Percentiles rank a stretch among this genome's conserved stretches.
Conservation (phyloP, 495 filamentous ascomycete species). For the Tuber brumale region DNA sequence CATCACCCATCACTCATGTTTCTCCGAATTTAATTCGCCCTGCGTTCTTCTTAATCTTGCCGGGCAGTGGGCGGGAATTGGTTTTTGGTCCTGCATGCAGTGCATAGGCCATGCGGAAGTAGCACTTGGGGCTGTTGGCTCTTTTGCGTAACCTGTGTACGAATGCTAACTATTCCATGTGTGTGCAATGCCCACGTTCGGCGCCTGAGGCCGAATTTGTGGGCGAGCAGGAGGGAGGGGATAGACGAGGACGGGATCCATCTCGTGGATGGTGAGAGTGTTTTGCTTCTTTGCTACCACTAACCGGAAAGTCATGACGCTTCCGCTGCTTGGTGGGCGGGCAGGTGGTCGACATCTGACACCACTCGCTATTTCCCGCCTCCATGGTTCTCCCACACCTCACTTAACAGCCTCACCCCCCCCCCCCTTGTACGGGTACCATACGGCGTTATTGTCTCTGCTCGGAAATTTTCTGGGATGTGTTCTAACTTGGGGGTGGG, state of each 20-base stretch:
- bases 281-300: constrained; percentile 16
- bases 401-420: constrained; percentile 29
- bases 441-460: constrained; percentile 8
- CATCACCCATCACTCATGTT: background rate
- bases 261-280: constrained; percentile 12
- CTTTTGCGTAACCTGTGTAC: constrained; percentile 16
- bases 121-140: constrained; percentile 11
- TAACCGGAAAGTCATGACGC: background rate
- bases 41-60: background rate
- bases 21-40: background rate
- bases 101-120: constrained; percentile 17
- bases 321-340: constrained; percentile 25
- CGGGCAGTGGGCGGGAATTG: constrained; percentile 7
- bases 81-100: constrained; percentile 24
- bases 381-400: constrained; percentile 39
- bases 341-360: constrained; percentile 33
- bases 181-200: background rate
- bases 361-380: constrained; percentile 38
- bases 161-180: background rate
- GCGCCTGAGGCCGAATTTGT: background rate
- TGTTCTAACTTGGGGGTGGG: constrained; percentile 31
- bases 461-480: constrained; percentile 35
- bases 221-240: background rate
- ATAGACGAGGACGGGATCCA: constrained; percentile 11
- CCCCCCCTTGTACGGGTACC: constrained; percentile 17